These are phyloP conservation scores for Aureobasidium namibiae DNA, from an alignment of 2,329 filamentous ascomycete species.

Conservation along the genomic window DNA sequence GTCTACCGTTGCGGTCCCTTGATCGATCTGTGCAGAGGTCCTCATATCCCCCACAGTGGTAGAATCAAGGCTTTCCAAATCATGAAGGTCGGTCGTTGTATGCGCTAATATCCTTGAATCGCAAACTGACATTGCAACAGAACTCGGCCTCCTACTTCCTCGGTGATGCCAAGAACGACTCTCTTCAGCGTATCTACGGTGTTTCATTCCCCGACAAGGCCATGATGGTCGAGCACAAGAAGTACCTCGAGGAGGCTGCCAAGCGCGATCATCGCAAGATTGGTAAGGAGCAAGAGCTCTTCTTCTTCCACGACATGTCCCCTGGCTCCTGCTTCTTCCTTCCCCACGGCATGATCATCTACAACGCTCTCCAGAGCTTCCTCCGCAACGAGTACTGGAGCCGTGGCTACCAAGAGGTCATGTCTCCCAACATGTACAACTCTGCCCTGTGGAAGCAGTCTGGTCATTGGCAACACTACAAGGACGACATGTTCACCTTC, in stretches of 20 bases:
- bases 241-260: constrained; percentile 94
- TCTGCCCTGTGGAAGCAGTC: constrained; percentile 87
- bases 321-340: constrained; percentile 89
- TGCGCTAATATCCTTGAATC: neutral
- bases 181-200: constrained; percentile 91
- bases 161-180: constrained; percentile 87
- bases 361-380: constrained; percentile 77
- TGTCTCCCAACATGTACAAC: constrained; percentile 95
- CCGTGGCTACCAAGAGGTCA: constrained; percentile 89
- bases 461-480: constrained; percentile 88
- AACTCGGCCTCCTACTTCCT: constrained; percentile 84
- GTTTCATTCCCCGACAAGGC: constrained; percentile 98
- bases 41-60: constrained; percentile 87
- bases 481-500: constrained; percentile 94
- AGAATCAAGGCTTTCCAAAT: constrained; percentile 93
- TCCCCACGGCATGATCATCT: constrained; percentile 86
- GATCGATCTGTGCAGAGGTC: constrained; percentile 91
- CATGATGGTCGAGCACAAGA: constrained; percentile 82
- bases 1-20: constrained; percentile 91
- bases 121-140: constrained; percentile 25
- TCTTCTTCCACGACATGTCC: constrained; percentile 93
- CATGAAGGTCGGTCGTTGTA: constrained; percentile 53
- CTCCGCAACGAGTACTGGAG: constrained; percentile 84
- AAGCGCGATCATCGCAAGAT: constrained; percentile 94
- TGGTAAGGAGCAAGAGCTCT: constrained; percentile 90